A percentile compares a stretch with the other conserved stretches of the same genome.
These are phyloP conservation scores for Xylaria digitata DNA, from an alignment of 2,329 filamentous ascomycete genomes.

Conservation along the genomic window DNA sequence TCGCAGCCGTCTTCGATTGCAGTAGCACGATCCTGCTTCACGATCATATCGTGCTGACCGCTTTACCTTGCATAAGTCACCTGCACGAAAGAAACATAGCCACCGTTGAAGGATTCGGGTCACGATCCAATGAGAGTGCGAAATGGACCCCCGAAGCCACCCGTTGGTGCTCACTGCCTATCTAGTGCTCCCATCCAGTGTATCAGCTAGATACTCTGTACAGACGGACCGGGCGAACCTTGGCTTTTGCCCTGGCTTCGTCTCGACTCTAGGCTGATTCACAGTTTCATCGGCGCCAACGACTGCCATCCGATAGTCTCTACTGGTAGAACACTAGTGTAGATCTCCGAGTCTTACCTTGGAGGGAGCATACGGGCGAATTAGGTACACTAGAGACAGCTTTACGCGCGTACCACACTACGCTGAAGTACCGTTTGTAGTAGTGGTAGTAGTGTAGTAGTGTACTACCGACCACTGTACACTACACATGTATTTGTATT, in stretches of 20 bases:
- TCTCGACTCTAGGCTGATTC: constrained; percentile 31
- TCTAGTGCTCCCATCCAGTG: not conserved
- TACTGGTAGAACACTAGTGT: constrained; percentile 16
- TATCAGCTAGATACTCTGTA: constrained; percentile 8
- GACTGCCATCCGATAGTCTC: constrained; percentile 11
- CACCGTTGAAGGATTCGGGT: constrained; percentile 31
- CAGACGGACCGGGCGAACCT: constrained; percentile 5
- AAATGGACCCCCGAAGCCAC: constrained; percentile 13
- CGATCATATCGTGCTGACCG: constrained; percentile 30
- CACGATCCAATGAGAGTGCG: constrained; percentile 34
- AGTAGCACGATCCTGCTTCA: constrained; percentile 26
- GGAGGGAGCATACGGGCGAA: constrained; percentile 2
- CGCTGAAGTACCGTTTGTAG: not conserved
- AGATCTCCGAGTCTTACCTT: not conserved
- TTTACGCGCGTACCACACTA: constrained; percentile 25
- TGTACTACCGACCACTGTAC: not conserved
- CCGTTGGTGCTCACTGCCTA: constrained; percentile 11
- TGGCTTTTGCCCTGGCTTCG: constrained; percentile 22
- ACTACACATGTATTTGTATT: too few species aligned
- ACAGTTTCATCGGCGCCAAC: constrained; percentile 34
- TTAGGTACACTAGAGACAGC: constrained; percentile 2
- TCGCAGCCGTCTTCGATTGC: constrained; percentile 27
- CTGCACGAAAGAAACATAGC: constrained; percentile 37
- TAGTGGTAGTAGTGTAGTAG: too few species aligned
- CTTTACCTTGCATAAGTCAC: constrained; percentile 36